phyloP scores from a whole-genome alignment of 2,329 filamentous ascomycete species.

The Fusarium drepaniforme region DNA sequence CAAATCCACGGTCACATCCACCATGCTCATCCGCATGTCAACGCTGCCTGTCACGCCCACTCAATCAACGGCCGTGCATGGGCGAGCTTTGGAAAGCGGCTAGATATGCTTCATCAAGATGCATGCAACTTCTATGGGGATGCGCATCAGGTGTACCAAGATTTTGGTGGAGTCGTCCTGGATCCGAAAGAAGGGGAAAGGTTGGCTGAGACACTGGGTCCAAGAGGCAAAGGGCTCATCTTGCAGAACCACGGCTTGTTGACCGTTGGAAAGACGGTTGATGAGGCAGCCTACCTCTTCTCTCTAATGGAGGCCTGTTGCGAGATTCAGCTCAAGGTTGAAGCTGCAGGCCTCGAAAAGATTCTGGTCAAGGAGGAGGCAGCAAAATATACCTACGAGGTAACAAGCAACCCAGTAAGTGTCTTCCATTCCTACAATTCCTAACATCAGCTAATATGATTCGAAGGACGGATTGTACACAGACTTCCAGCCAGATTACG shows the following conservation, averaged over 20 bases:
- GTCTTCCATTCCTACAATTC: neutral
- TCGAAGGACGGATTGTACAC: neutral
- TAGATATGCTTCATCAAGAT: constrained; percentile 80
- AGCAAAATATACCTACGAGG: neutral
- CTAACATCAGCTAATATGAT: neutral
- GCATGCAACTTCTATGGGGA: constrained; percentile 72
- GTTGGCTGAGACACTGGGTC: constrained; percentile 66
- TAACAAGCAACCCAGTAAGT: neutral
- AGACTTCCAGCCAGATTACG: neutral
- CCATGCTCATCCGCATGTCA: neutral
- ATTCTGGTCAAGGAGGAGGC: neutral
- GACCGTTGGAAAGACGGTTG: constrained; percentile 77
- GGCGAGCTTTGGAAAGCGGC: constrained; percentile 71
- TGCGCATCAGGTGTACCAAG: constrained; percentile 68
- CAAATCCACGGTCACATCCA: neutral
- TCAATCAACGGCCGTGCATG: constrained; percentile 76
- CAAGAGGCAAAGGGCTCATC: constrained; percentile 69
- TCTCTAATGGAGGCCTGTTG: constrained; percentile 47
- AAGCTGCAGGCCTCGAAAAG: neutral
- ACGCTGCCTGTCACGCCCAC: constrained; percentile 78
- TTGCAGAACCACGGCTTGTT: constrained; percentile 79
- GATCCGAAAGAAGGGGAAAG: neutral
- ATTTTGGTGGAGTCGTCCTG: constrained; percentile 56
- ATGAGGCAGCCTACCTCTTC: constrained; percentile 80
- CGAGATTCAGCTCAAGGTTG: neutral